Conservation (phyloP, 2,329 filamentous ascomycete species). For the Hypoxylon sp. region DNA sequence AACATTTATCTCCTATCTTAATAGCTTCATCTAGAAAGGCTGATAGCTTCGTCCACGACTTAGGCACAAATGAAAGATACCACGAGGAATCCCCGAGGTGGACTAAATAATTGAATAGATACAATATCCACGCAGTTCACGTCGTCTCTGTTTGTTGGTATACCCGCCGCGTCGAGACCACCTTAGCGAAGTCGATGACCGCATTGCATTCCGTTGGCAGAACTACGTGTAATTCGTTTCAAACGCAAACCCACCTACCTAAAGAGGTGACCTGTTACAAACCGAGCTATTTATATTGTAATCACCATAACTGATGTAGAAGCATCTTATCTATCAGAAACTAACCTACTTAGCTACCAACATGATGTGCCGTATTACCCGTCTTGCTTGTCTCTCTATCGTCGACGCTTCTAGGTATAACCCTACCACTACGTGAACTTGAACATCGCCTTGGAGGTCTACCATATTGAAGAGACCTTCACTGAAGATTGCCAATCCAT, state of each 20-base stretch:
- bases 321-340: background rate
- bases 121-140: no score
- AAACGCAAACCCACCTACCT: background rate
- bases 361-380: background rate
- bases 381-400: no score
- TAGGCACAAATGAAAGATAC: background rate
- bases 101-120: no score
- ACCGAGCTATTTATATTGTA: background rate
- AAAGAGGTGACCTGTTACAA: background rate
- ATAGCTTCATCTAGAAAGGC: background rate
- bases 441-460: background rate
- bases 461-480: no score
- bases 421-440: no score
- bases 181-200: background rate
- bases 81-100: no score
- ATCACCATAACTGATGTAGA: background rate
- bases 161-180: background rate
- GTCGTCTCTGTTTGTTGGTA: no score
- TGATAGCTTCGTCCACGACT: background rate
- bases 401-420: no score
- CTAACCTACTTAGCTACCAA: background rate
- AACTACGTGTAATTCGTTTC: background rate
- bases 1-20: background rate
- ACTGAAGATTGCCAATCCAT: background rate
- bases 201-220: background rate